Evolutionary conservation across 73 alveolate species (phyloP).

Genomic region (Tetrahymena malaccensis): DNA sequence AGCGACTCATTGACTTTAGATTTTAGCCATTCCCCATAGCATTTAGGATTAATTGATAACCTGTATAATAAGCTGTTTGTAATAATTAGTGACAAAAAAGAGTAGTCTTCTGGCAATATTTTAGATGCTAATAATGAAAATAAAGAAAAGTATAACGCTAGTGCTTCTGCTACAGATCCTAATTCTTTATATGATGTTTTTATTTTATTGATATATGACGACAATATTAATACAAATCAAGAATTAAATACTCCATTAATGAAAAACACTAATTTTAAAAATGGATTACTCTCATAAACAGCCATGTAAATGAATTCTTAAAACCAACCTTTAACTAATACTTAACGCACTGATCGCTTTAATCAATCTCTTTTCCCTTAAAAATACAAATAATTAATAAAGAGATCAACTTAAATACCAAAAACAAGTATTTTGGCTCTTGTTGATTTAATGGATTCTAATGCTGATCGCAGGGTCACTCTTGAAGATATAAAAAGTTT

Average conservation of each 20-base stretch:
- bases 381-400: background rate
- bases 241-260: background rate
- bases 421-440: background rate
- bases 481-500: background rate
- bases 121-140: background rate
- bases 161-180: background rate
- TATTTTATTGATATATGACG: background rate
- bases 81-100: background rate
- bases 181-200: background rate
- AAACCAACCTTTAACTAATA: background rate
- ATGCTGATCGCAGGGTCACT: background rate
- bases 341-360: background rate
- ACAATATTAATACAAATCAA: background rate
- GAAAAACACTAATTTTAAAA: background rate
- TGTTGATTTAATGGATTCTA: background rate
- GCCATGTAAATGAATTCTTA: background rate
- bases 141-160: background rate
- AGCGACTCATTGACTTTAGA: background rate
- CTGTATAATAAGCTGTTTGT: background rate
- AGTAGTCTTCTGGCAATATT: background rate
- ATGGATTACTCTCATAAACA: background rate
- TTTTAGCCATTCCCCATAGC: background rate
- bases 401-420: background rate
- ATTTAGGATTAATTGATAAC: background rate
- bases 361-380: background rate